Conservation (phyloP, 2,329 filamentous ascomycete genomes). For the Colletotrichum horii region DNA sequence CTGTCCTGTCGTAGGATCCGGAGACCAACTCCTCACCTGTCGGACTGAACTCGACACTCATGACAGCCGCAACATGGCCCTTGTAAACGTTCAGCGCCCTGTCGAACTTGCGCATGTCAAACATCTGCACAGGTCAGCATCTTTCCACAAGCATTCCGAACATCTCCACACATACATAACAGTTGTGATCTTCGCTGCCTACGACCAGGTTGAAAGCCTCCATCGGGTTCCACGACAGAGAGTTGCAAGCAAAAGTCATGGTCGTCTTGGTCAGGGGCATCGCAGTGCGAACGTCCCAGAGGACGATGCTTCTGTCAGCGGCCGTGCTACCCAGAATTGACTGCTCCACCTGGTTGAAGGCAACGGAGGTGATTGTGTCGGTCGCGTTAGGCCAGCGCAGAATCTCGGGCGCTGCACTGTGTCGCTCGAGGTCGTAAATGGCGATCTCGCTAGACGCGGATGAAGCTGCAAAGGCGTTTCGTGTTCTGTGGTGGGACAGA, state of each 20-base stretch:
- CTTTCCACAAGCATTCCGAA: background rate
- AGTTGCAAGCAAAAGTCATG: conserved; percentile 83
- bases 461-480: conserved; percentile 79
- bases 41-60: conserved; percentile 95
- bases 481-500: conserved; percentile 80
- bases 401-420: conserved; percentile 81
- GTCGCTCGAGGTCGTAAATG: conserved; percentile 85
- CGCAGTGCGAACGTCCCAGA: conserved; percentile 91
- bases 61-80: conserved; percentile 88
- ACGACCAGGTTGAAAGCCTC: conserved; percentile 95
- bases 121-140: conserved; percentile 50
- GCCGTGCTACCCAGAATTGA: conserved; percentile 86
- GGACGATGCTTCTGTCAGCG: conserved; percentile 82
- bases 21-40: conserved; percentile 94
- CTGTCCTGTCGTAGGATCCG: conserved; percentile 83
- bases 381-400: conserved; percentile 86
- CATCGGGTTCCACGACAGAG: conserved; percentile 93
- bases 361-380: conserved; percentile 87
- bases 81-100: conserved; percentile 89
- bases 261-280: conserved; percentile 82
- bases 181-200: conserved; percentile 93
- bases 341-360: conserved; percentile 94
- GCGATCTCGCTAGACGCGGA: conserved; percentile 80
- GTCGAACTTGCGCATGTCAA: conserved; percentile 92
- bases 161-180: conserved; percentile 42